phyloP scores from a whole-genome alignment of 2,329 filamentous ascomycete species.

The Calonectria pauciramosa region DNA sequence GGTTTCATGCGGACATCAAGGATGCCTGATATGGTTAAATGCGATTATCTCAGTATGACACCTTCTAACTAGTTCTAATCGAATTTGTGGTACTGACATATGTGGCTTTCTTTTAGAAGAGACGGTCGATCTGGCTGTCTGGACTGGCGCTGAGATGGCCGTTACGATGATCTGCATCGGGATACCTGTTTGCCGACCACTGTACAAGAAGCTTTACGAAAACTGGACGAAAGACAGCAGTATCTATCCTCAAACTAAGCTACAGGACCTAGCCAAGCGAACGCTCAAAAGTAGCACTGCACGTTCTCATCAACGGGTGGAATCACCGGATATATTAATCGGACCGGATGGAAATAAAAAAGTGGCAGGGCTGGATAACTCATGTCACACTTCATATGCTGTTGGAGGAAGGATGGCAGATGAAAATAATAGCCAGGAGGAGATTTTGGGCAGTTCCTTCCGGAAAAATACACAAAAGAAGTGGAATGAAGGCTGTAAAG shows the following conservation, averaged over 20 bases:
- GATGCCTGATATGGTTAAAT: conserved; percentile 1
- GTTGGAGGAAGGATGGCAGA: conserved; percentile 11
- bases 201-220: conserved; percentile 42
- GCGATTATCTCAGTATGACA: conserved; percentile 19
- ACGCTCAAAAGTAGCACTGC: neutral
- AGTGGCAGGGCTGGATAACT: neutral
- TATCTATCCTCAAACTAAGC: neutral
- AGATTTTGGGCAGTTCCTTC: conserved; percentile 2
- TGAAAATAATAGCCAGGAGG: conserved; percentile 24
- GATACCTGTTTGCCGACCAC: conserved; percentile 55
- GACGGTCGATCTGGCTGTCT: conserved; percentile 50
- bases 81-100: neutral
- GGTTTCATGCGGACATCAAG: conserved; percentile 20
- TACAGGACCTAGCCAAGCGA: neutral
- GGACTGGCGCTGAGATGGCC: conserved; percentile 53
- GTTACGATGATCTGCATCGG: conserved; percentile 54
- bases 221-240: conserved; percentile 17
- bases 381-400: conserved; percentile 2
- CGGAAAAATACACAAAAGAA: neutral
- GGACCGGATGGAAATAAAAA: neutral
- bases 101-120: conserved; percentile 41
- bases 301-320: neutral
- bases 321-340: neutral
- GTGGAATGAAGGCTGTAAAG: neutral
- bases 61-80: neutral